Evolutionary conservation across 2,329 filamentous ascomycete species (phyloP).

Genomic region (Xylaria hypoxylon): DNA sequence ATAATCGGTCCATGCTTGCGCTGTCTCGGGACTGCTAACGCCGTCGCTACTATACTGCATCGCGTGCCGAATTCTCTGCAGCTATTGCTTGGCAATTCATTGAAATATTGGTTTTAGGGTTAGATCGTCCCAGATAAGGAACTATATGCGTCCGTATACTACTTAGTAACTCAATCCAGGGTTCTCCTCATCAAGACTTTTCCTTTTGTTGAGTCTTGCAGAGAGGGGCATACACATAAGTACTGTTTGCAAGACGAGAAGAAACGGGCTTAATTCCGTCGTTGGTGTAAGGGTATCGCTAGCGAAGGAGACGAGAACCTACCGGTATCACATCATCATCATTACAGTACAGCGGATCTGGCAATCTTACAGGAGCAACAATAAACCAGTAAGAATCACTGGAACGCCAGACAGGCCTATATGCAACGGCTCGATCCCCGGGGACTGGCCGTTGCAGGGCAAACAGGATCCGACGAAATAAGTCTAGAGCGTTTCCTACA

Average conservation of each 20-base stretch:
- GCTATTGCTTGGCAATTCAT: conserved; percentile 16
- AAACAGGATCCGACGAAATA: conserved; percentile 1
- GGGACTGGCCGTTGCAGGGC: conserved; percentile 17
- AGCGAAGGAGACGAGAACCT: not conserved
- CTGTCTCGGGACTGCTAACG: conserved; percentile 5
- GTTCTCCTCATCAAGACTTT: not conserved
- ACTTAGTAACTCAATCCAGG: not conserved
- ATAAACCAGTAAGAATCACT: conserved; percentile 21
- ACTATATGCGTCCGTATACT: conserved; percentile 12
- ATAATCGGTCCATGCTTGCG: conserved; percentile 13
- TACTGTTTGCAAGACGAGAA: conserved; percentile 1
- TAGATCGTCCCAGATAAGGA: conserved; percentile 18
- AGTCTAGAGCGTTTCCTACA: conserved; percentile 3
- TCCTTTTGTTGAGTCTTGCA: not conserved
- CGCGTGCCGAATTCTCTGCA: conserved; percentile 25
- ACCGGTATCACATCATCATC: not conserved
- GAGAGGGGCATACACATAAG: not conserved
- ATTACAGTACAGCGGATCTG: conserved; percentile 5
- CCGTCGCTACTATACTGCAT: conserved; percentile 17
- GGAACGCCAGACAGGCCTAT: conserved; percentile 24
- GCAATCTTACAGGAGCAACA: conserved; percentile 10
- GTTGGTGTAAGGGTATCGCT: not conserved
- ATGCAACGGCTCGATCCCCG: conserved; percentile 37
- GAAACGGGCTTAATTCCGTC: conserved; percentile 4
- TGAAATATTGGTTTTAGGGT: conserved; percentile 19